These are phyloP conservation scores for Triangularia verruculosa DNA, from an alignment of 2,329 filamentous ascomycete species.

Conservation along the genomic window DNA sequence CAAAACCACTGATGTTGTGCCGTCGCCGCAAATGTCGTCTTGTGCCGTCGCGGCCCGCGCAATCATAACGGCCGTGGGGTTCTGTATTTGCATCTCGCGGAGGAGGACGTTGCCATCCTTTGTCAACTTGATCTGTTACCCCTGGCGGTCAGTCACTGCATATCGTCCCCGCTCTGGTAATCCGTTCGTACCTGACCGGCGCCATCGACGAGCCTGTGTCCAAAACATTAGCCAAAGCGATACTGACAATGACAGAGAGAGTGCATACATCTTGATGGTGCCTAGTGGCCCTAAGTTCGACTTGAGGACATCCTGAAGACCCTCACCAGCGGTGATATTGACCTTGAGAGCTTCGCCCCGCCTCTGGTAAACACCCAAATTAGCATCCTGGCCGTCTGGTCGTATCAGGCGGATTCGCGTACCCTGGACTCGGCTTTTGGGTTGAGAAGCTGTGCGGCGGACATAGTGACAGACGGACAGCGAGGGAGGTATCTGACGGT, in stretches of 20 bases:
- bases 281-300: conserved; percentile 92
- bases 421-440: conserved; percentile 98
- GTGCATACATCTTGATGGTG: conserved; percentile 84
- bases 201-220: conserved; percentile 62
- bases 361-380: conserved; percentile 56
- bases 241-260: background rate
- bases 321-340: conserved; percentile 96
- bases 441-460: conserved; percentile 95
- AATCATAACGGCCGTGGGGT: conserved; percentile 89
- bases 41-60: conserved; percentile 87
- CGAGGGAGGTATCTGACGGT: conserved; percentile 13
- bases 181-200: conserved; percentile 58
- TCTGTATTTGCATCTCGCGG: conserved; percentile 90
- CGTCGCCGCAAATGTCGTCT: conserved; percentile 97
- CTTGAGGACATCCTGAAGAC: conserved; percentile 88
- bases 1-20: conserved; percentile 93
- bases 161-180: conserved; percentile 11
- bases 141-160: conserved; percentile 22
- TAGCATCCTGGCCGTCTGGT: conserved; percentile 25
- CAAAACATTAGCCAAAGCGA: background rate
- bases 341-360: conserved; percentile 94
- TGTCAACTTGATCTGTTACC: conserved; percentile 85
- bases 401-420: conserved; percentile 38
- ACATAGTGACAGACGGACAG: conserved; percentile 58
- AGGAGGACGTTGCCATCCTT: conserved; percentile 93